Percentiles rank a stretch among this genome's conserved stretches.
These are phyloP conservation scores for Didymosphaeria variabile DNA, from an alignment of 2,329 filamentous ascomycete genomes.

Conservation along the genomic window DNA sequence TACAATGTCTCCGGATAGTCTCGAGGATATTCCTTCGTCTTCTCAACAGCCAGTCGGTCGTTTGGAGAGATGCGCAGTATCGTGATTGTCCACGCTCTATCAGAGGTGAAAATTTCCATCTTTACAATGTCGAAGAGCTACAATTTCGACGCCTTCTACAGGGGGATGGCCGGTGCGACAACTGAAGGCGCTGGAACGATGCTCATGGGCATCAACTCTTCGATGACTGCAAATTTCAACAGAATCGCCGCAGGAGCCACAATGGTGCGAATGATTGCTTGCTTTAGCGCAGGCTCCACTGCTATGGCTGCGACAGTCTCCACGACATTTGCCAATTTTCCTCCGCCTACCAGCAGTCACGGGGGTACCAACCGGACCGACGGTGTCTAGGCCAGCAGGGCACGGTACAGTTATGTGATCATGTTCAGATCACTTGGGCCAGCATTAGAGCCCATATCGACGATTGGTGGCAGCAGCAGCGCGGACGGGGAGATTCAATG, in stretches of 20 bases:
- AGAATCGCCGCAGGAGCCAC: neutral
- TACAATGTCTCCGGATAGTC: conserved; percentile 24
- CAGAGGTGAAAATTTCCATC: no score
- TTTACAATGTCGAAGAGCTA: conserved; percentile 6
- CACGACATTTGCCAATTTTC: conserved; percentile 25
- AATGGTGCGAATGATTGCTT: neutral
- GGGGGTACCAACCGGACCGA: conserved; percentile 16
- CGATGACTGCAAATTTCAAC: conserved; percentile 23
- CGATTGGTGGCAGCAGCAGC: conserved; percentile 24
- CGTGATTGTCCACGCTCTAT: no score
- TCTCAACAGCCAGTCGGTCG: conserved; percentile 15
- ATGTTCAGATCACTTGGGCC: conserved; percentile 29
- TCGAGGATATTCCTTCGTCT: conserved; percentile 25
- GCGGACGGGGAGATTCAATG: conserved; percentile 20
- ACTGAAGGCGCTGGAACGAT: conserved; percentile 26
- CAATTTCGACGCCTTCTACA: conserved; percentile 24
- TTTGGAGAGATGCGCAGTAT: no score
- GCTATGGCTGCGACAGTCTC: conserved; percentile 21
- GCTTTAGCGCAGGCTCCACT: conserved; percentile 15
- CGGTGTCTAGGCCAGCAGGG: conserved; percentile 28
- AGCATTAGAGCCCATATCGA: conserved; percentile 29
- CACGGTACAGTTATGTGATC: conserved; percentile 27
- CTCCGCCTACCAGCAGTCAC: conserved; percentile 17
- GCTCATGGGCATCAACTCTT: conserved; percentile 13
- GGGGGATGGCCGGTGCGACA: conserved; percentile 25